phyloP scores from a whole-genome alignment of 2,329 filamentous ascomycete species.

The Tolypocladium tundrense region DNA sequence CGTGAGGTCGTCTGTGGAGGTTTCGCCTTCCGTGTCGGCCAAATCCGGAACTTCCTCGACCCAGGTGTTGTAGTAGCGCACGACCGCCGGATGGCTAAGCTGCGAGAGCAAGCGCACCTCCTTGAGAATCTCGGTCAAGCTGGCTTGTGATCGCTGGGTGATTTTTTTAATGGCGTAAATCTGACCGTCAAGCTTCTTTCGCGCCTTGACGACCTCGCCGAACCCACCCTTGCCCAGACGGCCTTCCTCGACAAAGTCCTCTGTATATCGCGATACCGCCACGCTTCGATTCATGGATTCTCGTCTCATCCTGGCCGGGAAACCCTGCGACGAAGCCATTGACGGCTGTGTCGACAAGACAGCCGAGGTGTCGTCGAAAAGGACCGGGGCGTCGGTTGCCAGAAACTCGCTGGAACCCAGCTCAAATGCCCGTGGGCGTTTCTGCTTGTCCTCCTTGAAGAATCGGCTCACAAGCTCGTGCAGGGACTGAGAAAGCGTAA shows the following conservation, averaged over 20 bases:
- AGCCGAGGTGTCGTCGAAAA: conserved; percentile 34
- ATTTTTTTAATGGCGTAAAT: conserved; percentile 98
- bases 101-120: conserved; percentile 86
- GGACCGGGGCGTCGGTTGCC: conserved; percentile 51
- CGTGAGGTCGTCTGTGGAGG: conserved; percentile 38
- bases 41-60: conserved; percentile 59
- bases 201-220: conserved; percentile 89
- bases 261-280: conserved; percentile 64
- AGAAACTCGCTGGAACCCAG: conserved; percentile 55
- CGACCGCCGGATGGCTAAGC: conserved; percentile 76
- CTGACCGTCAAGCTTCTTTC: conserved; percentile 86
- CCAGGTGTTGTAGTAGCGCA: conserved; percentile 95
- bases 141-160: conserved; percentile 66
- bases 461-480: conserved; percentile 74
- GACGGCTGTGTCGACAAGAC: conserved; percentile 32
- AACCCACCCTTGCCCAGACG: conserved; percentile 88
- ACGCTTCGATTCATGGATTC: conserved; percentile 48
- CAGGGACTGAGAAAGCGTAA: conserved; percentile 63
- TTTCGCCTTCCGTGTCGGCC: conserved; percentile 46
- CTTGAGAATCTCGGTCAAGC: conserved; percentile 71
- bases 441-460: conserved; percentile 76
- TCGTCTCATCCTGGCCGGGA: conserved; percentile 41
- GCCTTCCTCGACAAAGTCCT: conserved; percentile 85
- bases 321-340: conserved; percentile 27
- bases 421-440: conserved; percentile 73